phyloP scores from a whole-genome alignment of 2,329 filamentous ascomycete species.

The Blastomyces silverae region DNA sequence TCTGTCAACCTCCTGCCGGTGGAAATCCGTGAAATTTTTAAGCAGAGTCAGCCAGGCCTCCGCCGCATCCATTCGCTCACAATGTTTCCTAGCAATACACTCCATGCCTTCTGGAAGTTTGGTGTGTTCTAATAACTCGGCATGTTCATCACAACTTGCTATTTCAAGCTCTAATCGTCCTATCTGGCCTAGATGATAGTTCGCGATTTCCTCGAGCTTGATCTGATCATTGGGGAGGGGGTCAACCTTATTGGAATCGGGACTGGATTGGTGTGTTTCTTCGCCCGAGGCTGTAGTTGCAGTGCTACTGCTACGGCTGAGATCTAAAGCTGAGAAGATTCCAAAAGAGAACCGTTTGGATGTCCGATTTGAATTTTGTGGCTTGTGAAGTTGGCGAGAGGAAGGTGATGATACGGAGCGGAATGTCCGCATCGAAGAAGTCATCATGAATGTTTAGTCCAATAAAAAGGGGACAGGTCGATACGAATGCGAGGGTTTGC shows the following conservation, averaged over 20 bases:
- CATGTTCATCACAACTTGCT: conserved; percentile 19
- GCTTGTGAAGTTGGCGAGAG: background rate
- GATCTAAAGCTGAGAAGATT: conserved; percentile 7
- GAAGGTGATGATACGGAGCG: conserved; percentile 15
- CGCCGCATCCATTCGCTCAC: conserved; percentile 18
- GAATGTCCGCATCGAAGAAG: conserved; percentile 12
- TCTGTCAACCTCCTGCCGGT: conserved; percentile 24
- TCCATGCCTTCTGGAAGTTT: conserved; percentile 13
- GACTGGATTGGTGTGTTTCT: background rate
- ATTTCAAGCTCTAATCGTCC: conserved; percentile 27
- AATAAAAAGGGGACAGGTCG: background rate
- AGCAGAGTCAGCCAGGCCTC: conserved; percentile 20
- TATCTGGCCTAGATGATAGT: conserved; percentile 28
- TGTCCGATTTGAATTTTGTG: conserved; percentile 8
- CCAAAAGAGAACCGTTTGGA: conserved; percentile 16
- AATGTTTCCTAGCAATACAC: conserved; percentile 16
- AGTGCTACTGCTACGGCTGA: conserved; percentile 10
- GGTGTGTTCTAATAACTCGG: conserved; percentile 20
- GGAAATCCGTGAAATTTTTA: conserved; percentile 23
- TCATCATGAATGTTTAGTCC: conserved; percentile 3
- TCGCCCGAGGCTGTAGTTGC: conserved; percentile 1
- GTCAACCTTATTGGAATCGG: conserved; percentile 14
- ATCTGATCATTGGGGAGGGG: conserved; percentile 20
- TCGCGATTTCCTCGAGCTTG: conserved; percentile 25
- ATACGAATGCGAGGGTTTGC: background rate